phyloP scores from a whole-genome alignment of 495 filamentous ascomycete genomes.

The Stereocaulon alpinum region DNA sequence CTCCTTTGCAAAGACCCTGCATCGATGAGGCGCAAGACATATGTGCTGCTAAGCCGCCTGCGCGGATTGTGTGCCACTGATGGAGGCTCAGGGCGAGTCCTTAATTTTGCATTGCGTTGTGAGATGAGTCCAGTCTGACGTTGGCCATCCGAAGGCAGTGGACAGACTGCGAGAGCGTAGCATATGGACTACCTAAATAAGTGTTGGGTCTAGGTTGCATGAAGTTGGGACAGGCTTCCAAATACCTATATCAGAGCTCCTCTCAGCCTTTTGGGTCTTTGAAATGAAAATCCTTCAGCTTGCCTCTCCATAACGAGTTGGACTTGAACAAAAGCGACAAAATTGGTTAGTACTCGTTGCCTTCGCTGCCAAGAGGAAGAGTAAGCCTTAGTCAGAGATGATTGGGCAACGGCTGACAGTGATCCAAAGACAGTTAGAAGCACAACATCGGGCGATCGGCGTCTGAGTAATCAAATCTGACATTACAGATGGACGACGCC shows the following conservation, averaged over 20 bases:
- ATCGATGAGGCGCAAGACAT: too few species aligned
- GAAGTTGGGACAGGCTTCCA: neutral
- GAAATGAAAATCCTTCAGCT: neutral
- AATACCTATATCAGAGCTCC: constrained; percentile 4
- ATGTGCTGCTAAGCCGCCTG: neutral
- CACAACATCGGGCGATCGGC: neutral
- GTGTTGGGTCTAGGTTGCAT: neutral
- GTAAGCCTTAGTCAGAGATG: neutral
- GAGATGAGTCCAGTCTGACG: neutral
- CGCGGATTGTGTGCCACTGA: neutral
- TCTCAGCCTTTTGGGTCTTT: neutral
- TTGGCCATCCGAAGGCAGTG: neutral
- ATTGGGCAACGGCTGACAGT: constrained; percentile 9
- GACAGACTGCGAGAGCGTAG: neutral
- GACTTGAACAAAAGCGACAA: neutral
- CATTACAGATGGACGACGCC: constrained; percentile 13
- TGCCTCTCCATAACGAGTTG: neutral
- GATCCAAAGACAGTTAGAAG: neutral
- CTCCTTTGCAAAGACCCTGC: too few species aligned
- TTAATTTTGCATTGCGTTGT: neutral
- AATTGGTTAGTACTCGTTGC: constrained; percentile 4
- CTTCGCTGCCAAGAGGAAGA: constrained; percentile 1
- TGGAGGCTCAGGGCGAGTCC: neutral
- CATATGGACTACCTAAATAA: neutral
- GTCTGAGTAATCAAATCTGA: constrained; percentile 10